Base-by-base conservation (phyloP, 129 eudicot species). In the Lonicera japonica region DNA sequence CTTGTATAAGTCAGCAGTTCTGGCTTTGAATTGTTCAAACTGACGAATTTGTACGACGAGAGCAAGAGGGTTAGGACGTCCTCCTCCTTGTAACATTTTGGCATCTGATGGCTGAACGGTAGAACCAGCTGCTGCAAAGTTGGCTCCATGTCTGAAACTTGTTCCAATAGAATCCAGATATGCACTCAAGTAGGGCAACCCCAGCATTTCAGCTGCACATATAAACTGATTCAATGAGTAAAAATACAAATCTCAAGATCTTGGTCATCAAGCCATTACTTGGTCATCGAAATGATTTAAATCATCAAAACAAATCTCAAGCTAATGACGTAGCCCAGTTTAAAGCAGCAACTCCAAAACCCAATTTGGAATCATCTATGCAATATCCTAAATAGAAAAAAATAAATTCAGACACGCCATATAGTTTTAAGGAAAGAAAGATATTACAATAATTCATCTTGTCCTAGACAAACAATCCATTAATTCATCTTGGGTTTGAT, bases 61-160 rank as follows among this genome's bases (percentile, higher is more conserved):
- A 56, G 83, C 72, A 65, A 83, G 75, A 25, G 90, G 81, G 50
- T 76, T 73, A 50, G 73, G 67, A 57, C 66, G 60, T 29, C 36
- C 36, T 36, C 36, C 36, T 36, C 67, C 70, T 62, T 80, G 77
- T 14, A 71, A 65, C 73, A 79, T 72, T n/a, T 69, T 25, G 22
- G 83, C 61, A 45, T 70, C 78, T 11, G 73, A 76, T 0, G 79
- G 78, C 83, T 76, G 84, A 69, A 83, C 79, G 29, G 83, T 73
- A 65, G 73, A 64, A 0, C 90, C 86, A 43, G 86, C 73, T 1
- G 78, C 90, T 17, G 89, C 85, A 73, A 76, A 83, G 66, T 79
- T 77, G 50, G 89, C 85, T 54, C 89, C 89, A 3, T 83, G 85
- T 60, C 45, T 67, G 21, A 83, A 79, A 53, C 58, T 73, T 22